A percentile compares a stretch with the other conserved stretches of the same genome.
phyloP scores from a whole-genome alignment of 202 grass and related monocot species.

The Miscanthus sacchariflorus region DNA sequence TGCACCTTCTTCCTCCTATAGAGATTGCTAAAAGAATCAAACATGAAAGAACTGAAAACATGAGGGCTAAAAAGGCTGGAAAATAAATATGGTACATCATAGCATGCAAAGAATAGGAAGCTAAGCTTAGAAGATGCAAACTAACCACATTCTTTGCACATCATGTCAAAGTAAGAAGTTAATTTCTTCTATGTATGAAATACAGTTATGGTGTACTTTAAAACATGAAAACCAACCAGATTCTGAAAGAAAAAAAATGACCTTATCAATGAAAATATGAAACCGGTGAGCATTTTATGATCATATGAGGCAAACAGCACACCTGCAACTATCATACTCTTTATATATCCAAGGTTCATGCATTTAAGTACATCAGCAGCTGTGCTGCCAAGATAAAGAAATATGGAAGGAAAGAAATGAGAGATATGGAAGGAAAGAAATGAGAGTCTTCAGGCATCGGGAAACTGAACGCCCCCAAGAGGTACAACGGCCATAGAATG shows the following conservation, averaged over 20 bases:
- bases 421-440: background rate
- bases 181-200: background rate
- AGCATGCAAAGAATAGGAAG: background rate
- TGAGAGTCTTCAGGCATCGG: background rate
- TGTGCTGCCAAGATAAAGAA: background rate
- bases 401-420: too few species aligned
- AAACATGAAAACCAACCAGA: conserved; percentile 2
- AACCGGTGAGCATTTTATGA: background rate
- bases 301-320: background rate
- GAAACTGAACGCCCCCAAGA: background rate
- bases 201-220: background rate
- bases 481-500: background rate
- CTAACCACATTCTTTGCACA: background rate
- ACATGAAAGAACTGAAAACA: conserved; percentile 45
- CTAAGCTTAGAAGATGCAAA: conserved; percentile 10
- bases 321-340: conserved; percentile 1
- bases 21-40: conserved; percentile 58
- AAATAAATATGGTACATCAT: background rate
- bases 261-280: conserved; percentile 24
- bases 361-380: conserved; percentile 24
- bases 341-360: conserved; percentile 12
- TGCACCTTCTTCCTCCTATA: conserved; percentile 93
- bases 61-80: conserved; percentile 30
- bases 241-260: conserved; percentile 1
- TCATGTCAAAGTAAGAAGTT: background rate